Evolutionary conservation across 2,329 filamentous ascomycete genomes (phyloP).

Genomic region (Pseudogymnoascus sp.): DNA sequence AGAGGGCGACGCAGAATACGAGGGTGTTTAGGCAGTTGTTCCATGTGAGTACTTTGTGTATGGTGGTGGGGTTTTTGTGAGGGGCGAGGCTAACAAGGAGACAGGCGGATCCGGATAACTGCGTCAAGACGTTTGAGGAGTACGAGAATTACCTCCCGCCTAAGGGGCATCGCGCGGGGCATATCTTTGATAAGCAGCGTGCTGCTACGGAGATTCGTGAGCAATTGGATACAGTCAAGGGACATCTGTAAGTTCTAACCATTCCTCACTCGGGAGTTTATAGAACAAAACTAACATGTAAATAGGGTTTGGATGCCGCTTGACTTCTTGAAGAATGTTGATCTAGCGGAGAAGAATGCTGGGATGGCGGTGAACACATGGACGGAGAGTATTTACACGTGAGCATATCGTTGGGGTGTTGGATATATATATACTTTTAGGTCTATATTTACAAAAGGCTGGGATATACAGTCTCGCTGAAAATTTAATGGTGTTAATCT

Average conservation of each 20-base stretch:
- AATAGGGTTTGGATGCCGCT: constrained; percentile 79
- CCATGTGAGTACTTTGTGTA: constrained; percentile 62
- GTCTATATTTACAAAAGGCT: not conserved
- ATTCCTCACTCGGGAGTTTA: not conserved
- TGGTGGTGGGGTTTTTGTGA: not conserved
- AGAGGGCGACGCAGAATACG: constrained; percentile 63
- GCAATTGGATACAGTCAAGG: constrained; percentile 73
- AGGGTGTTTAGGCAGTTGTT: constrained; percentile 71
- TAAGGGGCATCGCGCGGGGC: constrained; percentile 68
- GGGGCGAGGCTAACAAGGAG: not conserved
- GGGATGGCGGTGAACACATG: constrained; percentile 78
- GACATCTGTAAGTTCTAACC: constrained; percentile 52
- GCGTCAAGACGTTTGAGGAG: constrained; percentile 80
- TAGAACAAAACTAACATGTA: not conserved
- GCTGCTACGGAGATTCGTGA: constrained; percentile 63
- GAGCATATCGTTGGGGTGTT: not conserved
- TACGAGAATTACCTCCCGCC: constrained; percentile 73
- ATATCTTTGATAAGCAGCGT: constrained; percentile 75
- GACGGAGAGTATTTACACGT: constrained; percentile 83
- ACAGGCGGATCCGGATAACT: not conserved
- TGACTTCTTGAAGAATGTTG: constrained; percentile 71
- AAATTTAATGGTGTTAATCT: not conserved
- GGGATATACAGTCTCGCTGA: not conserved
- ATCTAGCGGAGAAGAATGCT: constrained; percentile 69
- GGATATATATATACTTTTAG: not conserved